Evolutionary conservation across 164 flowering plant genomes (phyloP), one percentile per base, ranked within the genome.

Genomic region (Stephania yunnanensis): DNA sequence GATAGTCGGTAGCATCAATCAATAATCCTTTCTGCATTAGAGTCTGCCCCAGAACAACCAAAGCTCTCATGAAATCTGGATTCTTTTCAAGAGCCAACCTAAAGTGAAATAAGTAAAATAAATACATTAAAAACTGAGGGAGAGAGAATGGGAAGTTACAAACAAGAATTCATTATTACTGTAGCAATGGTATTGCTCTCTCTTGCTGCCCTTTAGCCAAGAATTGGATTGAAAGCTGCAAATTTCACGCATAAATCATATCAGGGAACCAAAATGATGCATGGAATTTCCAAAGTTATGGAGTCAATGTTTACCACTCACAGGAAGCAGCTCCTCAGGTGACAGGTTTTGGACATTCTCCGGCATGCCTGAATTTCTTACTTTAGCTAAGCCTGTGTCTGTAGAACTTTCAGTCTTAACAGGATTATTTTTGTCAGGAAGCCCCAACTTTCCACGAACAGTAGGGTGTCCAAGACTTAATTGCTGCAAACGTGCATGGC

Each of bases 41-140:
- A 73, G 86, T 79, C 77, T 92, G 90, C 44, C 99, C 99, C 87
- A 91, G 73, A 22, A 89, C 77, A 80, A 87, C 75, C 82, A 86
- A 73, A 69, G 95, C 92, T 74, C 82, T 81, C 17, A 84, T 81
- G 73, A 82, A 81, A 20, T 85, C 92, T 53, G 98, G 94, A 80
- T 94, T 97, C 82, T 92, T 92, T 58, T 86, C 80, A 78, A 90
- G 86, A 66, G 98, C 99, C 76, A 88, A 64, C 76, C 99, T 94
- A 85, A 13, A 76, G 80, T 5, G 69, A 75, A 76, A 12, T 19
- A 29, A 72, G 30, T 70, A 55, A 25, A 36, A 36, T 36, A 45
- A 58, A 70, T 72, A 20, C 10, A 79, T 69, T 5, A 73, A 71
- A 52, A 70, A 13, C 68, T 6, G 52, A 72, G 2, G 19, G 50